These are phyloP conservation scores for Agroathelia rolfsii DNA, from an alignment of 1,284 basidiomycete species.

Conservation along the genomic window DNA sequence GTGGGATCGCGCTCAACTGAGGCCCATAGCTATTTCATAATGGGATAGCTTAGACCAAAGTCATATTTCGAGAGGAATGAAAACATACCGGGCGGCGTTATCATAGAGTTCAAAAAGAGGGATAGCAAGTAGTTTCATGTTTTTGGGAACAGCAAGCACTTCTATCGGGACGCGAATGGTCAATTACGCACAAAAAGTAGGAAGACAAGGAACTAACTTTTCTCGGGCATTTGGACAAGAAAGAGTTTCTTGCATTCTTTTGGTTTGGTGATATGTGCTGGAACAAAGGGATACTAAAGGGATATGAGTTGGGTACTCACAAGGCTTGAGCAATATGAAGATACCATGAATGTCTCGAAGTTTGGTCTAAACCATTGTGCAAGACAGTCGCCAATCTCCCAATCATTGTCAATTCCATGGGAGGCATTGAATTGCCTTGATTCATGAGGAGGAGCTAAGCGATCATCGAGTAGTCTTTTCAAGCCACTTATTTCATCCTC, in stretches of 20 bases:
- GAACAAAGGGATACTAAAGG: constrained; percentile 87
- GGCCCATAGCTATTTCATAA: constrained; percentile 84
- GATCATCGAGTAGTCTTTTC: constrained; percentile 79
- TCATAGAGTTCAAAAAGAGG: constrained; percentile 97
- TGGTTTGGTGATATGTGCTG: constrained; percentile 93
- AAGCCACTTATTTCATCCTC: constrained; percentile 90
- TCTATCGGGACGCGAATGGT: constrained; percentile 62
- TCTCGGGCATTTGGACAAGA: constrained; percentile 89
- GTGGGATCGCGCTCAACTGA: constrained; percentile 89
- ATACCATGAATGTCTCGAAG: constrained; percentile 96
- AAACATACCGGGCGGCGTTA: constrained; percentile 74
- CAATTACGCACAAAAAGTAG: constrained; percentile 1
- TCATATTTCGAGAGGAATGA: constrained; percentile 15
- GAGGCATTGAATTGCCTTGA: constrained; percentile 60
- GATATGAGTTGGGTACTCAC: constrained; percentile 8
- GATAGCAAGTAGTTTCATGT: constrained; percentile 96
- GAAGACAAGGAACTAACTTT: constrained; percentile 51
- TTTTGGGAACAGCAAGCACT: constrained; percentile 91
- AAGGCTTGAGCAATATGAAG: no score
- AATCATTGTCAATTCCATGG: constrained; percentile 75
- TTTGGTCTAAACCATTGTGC: constrained; percentile 97
- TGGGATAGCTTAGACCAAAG: no score
- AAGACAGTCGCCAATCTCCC: constrained; percentile 92
- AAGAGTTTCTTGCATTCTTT: constrained; percentile 98
- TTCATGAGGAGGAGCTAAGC: constrained; percentile 68